phyloP scores from a whole-genome alignment of 2,329 filamentous ascomycete species.

The Sphaerulina musiva region DNA sequence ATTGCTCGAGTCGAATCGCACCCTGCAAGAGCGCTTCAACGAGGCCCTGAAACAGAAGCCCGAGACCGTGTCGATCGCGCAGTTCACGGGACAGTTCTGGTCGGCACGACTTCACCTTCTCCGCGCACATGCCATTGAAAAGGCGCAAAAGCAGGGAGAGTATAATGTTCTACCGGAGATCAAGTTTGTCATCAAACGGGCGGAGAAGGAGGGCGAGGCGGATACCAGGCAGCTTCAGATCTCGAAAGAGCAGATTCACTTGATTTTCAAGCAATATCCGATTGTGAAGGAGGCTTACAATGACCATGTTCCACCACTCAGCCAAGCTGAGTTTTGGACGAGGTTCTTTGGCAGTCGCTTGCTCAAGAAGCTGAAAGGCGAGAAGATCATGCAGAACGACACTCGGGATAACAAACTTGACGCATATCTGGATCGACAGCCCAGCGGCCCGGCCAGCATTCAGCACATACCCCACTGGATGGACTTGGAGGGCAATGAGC shows the following conservation, averaged over 20 bases:
- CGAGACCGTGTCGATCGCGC: slow-evolving; percentile 68
- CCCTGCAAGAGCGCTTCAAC: slow-evolving; percentile 76
- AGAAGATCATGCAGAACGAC: slow-evolving; percentile 74
- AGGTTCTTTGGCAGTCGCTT: slow-evolving; percentile 87
- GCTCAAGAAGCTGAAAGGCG: slow-evolving; percentile 84
- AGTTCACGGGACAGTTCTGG: slow-evolving; percentile 94
- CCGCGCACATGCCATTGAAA: slow-evolving; percentile 84
- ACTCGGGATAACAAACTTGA: slow-evolving; percentile 73
- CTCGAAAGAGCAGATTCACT: slow-evolving; percentile 82
- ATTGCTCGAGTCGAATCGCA: slow-evolving; percentile 68
- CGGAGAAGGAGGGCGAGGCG: slow-evolving; percentile 50
- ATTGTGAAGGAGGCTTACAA: slow-evolving; percentile 86
- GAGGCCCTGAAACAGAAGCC: slow-evolving; percentile 79
- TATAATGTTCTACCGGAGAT: slow-evolving; percentile 92
- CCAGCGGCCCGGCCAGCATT: slow-evolving; percentile 43
- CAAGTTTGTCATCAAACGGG: slow-evolving; percentile 45
- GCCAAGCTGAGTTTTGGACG: slow-evolving; percentile 81
- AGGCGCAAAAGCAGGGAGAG: slow-evolving; percentile 74
- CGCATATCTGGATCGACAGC: slow-evolving; percentile 69
- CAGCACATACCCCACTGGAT: slow-evolving; percentile 79
- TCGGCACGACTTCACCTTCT: slow-evolving; percentile 78
- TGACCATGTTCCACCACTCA: slow-evolving; percentile 65
- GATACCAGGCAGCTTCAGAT: slow-evolving; percentile 74
- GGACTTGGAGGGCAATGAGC: slow-evolving; percentile 88
- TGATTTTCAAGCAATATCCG: slow-evolving; percentile 90